Percentiles rank a stretch among this genome's conserved stretches.
Evolutionary conservation across 1,139 yeast genomes (phyloP).

Genomic region (Yamadazyma pseudoaaseri): DNA sequence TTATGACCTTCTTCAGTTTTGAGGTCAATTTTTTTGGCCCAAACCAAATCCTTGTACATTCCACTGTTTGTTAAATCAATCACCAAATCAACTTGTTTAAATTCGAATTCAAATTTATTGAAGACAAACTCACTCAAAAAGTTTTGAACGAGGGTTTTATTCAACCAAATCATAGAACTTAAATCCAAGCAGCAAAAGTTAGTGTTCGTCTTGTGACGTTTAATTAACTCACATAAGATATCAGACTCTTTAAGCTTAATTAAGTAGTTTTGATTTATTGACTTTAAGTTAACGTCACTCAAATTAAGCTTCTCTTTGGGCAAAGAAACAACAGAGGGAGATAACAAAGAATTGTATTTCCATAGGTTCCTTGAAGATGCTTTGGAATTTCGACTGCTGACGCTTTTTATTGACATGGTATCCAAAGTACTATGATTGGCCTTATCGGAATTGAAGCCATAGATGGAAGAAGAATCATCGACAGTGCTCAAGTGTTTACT

Average conservation of each 20-base stretch:
- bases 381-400: slow-evolving; percentile 4
- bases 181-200: slow-evolving; percentile 32
- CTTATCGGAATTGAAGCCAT: slow-evolving; percentile 9
- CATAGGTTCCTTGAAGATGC: slow-evolving; percentile 8
- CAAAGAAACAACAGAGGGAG: slow-evolving; percentile 37
- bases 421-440: slow-evolving; percentile 8
- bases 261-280: slow-evolving; percentile 34
- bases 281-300: slow-evolving; percentile 41
- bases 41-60: slow-evolving; percentile 53
- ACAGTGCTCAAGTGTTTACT: slow-evolving; percentile 12
- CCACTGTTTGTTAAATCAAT: slow-evolving; percentile 57
- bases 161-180: slow-evolving; percentile 54
- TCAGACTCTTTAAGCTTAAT: slow-evolving; percentile 36
- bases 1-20: slow-evolving; percentile 27
- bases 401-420: slow-evolving; percentile 10
- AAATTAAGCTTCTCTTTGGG: slow-evolving; percentile 39
- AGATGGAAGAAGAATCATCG: slow-evolving; percentile 16
- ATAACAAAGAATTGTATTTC: slow-evolving; percentile 24
- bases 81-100: slow-evolving; percentile 21
- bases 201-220: slow-evolving; percentile 19
- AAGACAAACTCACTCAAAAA: slow-evolving; percentile 22
- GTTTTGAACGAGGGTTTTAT: slow-evolving; percentile 35
- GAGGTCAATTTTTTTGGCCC: slow-evolving; percentile 48
- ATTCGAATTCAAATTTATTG: slow-evolving; percentile 4
- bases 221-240: slow-evolving; percentile 31